phyloP scores from a whole-genome alignment of 176 grass and related monocot species.

The Rhipidocladum racemiflorum region DNA sequence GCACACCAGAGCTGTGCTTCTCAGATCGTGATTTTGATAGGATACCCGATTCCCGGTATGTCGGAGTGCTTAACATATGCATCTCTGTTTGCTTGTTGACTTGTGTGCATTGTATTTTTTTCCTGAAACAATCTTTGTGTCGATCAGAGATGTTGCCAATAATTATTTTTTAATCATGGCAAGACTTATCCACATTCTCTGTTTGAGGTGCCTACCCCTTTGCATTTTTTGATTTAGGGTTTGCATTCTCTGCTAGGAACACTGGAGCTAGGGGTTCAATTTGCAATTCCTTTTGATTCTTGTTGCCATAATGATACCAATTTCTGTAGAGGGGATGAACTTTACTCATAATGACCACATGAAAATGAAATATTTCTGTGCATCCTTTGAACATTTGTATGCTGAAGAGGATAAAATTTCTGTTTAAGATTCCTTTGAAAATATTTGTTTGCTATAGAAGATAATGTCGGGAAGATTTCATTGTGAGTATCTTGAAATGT shows the following conservation, averaged over 20 bases:
- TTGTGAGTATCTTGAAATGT: constrained; percentile 8
- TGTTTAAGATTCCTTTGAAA: neutral
- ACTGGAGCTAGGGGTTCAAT: neutral
- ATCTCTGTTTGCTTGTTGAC: constrained; percentile 8
- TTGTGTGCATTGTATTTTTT: neutral
- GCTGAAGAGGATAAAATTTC: neutral
- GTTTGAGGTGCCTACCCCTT: neutral
- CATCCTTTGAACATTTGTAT: neutral
- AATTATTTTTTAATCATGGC: neutral
- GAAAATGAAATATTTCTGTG: neutral
- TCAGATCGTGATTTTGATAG: constrained; percentile 66
- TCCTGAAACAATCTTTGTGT: neutral
- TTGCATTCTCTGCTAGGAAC: neutral
- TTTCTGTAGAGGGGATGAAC: neutral
- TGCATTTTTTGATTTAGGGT: neutral
- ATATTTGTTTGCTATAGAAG: neutral
- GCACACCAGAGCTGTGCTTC: constrained; percentile 52
- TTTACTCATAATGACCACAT: neutral
- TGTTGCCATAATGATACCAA: neutral
- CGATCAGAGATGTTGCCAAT: neutral
- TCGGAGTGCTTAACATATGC: neutral
- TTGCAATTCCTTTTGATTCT: neutral
- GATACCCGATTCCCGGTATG: constrained; percentile 62
- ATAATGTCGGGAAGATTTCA: neutral
- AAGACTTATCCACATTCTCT: neutral